Evolutionary conservation across 768 basidiomycete genomes (phyloP).

Genomic region (Melanogaster broomeanus): DNA sequence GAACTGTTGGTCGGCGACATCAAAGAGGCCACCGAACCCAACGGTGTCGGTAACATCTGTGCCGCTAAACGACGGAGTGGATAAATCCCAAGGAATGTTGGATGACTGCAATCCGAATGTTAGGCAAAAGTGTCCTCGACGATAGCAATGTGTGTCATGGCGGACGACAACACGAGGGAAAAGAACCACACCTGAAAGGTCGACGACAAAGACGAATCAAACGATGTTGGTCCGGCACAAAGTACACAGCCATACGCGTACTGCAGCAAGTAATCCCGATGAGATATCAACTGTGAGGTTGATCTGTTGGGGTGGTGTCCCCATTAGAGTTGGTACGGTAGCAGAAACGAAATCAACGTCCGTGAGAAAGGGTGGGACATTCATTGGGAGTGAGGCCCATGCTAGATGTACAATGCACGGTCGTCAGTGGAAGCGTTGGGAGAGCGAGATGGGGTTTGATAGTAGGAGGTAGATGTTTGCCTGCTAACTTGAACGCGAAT

Average conservation of each 20-base stretch:
- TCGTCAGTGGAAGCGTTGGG: slow-evolving; percentile 3
- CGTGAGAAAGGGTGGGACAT: slow-evolving; percentile 14
- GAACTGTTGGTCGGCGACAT: slow-evolving; percentile 12
- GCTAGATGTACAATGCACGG: slow-evolving; percentile 12
- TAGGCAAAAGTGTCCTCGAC: background rate
- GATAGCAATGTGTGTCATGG: too few species aligned
- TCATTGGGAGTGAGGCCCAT: slow-evolving; percentile 28
- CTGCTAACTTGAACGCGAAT: too few species aligned
- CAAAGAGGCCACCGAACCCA: slow-evolving; percentile 20
- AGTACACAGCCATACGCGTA: slow-evolving; percentile 27
- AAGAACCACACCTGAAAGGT: slow-evolving; percentile 21
- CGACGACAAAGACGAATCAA: slow-evolving; percentile 24
- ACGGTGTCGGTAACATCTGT: slow-evolving; percentile 19
- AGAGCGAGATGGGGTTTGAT: too few species aligned
- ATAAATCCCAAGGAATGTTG: slow-evolving; percentile 10
- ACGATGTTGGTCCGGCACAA: slow-evolving; percentile 20
- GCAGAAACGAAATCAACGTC: slow-evolving; percentile 10
- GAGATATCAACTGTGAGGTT: slow-evolving; percentile 24
- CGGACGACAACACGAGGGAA: background rate
- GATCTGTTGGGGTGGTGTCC: slow-evolving; percentile 29
- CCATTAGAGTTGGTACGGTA: slow-evolving; percentile 21
- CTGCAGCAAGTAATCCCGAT: slow-evolving; percentile 9
- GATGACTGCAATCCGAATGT: slow-evolving; percentile 12
- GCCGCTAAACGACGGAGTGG: slow-evolving; percentile 18
- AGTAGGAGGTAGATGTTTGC: too few species aligned